Evolutionary conservation across 805 yeast species (phyloP).

Genomic region (Yamadazyma kitorensis): DNA sequence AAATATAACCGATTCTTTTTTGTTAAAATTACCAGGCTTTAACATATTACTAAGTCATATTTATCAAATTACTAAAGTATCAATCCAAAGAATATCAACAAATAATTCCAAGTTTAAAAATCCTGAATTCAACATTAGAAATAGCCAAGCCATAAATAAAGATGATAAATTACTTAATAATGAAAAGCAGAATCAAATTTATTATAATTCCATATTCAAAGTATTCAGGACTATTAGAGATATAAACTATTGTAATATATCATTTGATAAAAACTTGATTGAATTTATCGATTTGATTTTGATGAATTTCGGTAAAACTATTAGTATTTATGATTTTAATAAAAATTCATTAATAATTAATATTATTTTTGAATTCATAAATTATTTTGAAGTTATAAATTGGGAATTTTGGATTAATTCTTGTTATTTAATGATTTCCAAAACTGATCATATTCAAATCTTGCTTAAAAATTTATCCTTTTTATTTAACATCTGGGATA

Average conservation of each 20-base stretch:
- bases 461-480: conserved; percentile 64
- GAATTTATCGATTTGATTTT: conserved; percentile 32
- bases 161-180: not conserved
- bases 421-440: conserved; percentile 51
- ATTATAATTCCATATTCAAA: conserved; percentile 39
- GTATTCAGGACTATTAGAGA: conserved; percentile 39
- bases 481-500: conserved; percentile 72
- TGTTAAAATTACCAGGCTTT: conserved; percentile 42
- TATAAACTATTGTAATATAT: conserved; percentile 20
- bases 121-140: conserved; percentile 6
- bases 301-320: conserved; percentile 30
- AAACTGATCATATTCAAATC: conserved; percentile 58
- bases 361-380: conserved; percentile 37
- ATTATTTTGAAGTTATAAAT: conserved; percentile 42
- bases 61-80: conserved; percentile 38
- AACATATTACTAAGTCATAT: conserved; percentile 44
- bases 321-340: conserved; percentile 36
- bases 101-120: conserved; percentile 12
- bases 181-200: conserved; percentile 29
- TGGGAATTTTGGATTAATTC: conserved; percentile 80
- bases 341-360: conserved; percentile 40
- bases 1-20: conserved; percentile 9
- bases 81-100: conserved; percentile 22
- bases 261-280: conserved; percentile 2
- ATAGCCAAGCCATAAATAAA: not conserved